phyloP scores from a whole-genome alignment of 208 protist species.

The Acanthamoeba polyphaga region DNA sequence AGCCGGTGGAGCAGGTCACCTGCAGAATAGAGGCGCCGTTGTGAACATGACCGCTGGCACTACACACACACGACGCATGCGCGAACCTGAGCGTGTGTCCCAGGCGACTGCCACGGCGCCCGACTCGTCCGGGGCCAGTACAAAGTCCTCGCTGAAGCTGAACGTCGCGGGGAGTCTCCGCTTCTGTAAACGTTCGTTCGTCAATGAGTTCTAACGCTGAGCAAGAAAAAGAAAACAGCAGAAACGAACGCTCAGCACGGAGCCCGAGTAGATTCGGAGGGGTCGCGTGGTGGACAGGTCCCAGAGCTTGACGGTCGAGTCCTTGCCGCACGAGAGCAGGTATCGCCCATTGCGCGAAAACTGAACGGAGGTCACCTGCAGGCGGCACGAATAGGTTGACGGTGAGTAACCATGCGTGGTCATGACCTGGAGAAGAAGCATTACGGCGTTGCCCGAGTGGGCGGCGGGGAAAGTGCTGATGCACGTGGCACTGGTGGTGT shows the following conservation, averaged over 20 bases:
- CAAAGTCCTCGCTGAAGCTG: slow-evolving; percentile 19
- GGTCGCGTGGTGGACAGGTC: slow-evolving; percentile 20
- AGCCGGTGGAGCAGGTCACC: slow-evolving; percentile 18
- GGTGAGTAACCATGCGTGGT: background rate
- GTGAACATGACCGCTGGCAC: background rate
- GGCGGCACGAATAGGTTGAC: background rate
- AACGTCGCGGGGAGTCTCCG: background rate
- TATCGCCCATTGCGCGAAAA: slow-evolving; percentile 51
- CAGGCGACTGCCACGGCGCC: slow-evolving; percentile 3
- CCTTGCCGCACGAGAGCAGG: slow-evolving; percentile 4
- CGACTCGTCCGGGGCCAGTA: slow-evolving; percentile 1
- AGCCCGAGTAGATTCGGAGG: slow-evolving; percentile 38
- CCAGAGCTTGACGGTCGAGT: slow-evolving; percentile 48
- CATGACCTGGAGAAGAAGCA: background rate
- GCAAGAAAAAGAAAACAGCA: too few relatives aligned
- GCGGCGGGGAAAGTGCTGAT: slow-evolving; percentile 15
- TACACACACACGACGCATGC: background rate
- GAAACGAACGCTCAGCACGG: background rate
- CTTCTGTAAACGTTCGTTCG: background rate
- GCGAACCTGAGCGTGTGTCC: background rate
- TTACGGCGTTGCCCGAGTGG: background rate
- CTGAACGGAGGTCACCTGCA: slow-evolving; percentile 17
- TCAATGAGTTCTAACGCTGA: too few relatives aligned
- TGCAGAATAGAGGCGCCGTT: background rate
- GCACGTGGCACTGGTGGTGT: background rate